Evolutionary conservation across 192 early-diverging fungal species (phyloP).

Genomic region (Coemansia sp.): DNA sequence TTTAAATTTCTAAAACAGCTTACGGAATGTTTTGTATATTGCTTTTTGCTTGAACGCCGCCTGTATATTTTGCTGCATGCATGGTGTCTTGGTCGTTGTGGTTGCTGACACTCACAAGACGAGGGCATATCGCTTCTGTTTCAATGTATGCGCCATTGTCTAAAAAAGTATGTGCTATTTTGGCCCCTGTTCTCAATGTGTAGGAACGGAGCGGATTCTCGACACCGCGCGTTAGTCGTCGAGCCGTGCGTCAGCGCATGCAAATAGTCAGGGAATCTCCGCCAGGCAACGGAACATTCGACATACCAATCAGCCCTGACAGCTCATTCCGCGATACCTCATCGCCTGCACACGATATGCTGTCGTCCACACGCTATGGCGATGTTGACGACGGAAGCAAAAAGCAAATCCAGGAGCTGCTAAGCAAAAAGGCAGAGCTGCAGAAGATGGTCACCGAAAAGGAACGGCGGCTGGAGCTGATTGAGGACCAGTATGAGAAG

Average conservation of each 20-base stretch:
- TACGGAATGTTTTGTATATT: neutral
- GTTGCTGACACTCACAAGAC: slow-evolving; percentile 3
- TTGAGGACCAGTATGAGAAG: slow-evolving; percentile 37
- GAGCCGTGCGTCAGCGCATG: slow-evolving; percentile 22
- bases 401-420: slow-evolving; percentile 22
- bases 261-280: slow-evolving; percentile 7
- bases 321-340: slow-evolving; percentile 23
- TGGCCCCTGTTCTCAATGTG: neutral
- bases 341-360: slow-evolving; percentile 12
- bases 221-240: slow-evolving; percentile 42
- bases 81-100: neutral
- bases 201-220: slow-evolving; percentile 43
- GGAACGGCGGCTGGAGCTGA: slow-evolving; percentile 31
- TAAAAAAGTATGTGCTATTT: neutral
- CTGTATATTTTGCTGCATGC: neutral
- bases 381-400: slow-evolving; percentile 12
- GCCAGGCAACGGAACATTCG: slow-evolving; percentile 9
- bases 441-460: slow-evolving; percentile 25
- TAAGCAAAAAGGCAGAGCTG: slow-evolving; percentile 31
- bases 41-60: neutral
- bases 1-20: neutral
- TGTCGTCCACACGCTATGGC: slow-evolving; percentile 27
- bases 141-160: slow-evolving; percentile 1
- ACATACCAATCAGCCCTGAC: slow-evolving; percentile 30
- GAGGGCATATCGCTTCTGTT: neutral